Base-by-base conservation (phyloP, 768 basidiomycete genomes). In the Calocera viscosa region DNA sequence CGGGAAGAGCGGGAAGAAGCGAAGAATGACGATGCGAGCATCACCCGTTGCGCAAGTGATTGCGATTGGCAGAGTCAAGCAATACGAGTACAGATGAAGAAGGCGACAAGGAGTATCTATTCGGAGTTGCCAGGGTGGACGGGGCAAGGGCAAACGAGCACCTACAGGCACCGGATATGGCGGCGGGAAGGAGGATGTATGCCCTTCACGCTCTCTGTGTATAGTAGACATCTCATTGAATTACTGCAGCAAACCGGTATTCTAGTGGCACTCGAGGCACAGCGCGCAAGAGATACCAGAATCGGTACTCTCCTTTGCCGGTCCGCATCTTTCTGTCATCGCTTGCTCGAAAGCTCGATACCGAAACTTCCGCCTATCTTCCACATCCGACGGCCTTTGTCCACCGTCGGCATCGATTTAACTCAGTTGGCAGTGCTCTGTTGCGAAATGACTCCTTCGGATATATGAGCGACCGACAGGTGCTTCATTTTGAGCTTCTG, bases 321-420 rank as follows among this genome's bases (percentile, higher is more conserved):
- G 86, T 96, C 65, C 86, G 91, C n/a, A 79, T 84, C 1, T 97
- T 87, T 74, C 83, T 97, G 11, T 94, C 94, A 0, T 88, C 87
- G 40, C 77, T 92, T 11, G 83, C 88, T 70, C 85, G 94, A 63
- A 76, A 79, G 22, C 87, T 85, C 12, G 92, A 91, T 17, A 86
- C 86, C 40, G 84, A 83, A 69, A 83, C 91, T 1, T 92, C 91
- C 70, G 94, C 96, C 78, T 94, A 90, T 72, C 82, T 93, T 72
- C 87, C 89, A n/a, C 90, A 93, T 72, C 94, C 94, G 1, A 94
- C 92, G 1, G 85, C 93, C 1, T 79, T 97, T 39, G 91, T 93
- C 11, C 94, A 94, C 76, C 86, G 96, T 66, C 85, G 94, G 43
- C 80, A 94, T 70, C 83, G 94, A 35, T 96, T 96, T 79, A 94